These are phyloP conservation scores for Leccinum uliginosum DNA, from an alignment of 768 basidiomycete genomes.

Conservation along the genomic window DNA sequence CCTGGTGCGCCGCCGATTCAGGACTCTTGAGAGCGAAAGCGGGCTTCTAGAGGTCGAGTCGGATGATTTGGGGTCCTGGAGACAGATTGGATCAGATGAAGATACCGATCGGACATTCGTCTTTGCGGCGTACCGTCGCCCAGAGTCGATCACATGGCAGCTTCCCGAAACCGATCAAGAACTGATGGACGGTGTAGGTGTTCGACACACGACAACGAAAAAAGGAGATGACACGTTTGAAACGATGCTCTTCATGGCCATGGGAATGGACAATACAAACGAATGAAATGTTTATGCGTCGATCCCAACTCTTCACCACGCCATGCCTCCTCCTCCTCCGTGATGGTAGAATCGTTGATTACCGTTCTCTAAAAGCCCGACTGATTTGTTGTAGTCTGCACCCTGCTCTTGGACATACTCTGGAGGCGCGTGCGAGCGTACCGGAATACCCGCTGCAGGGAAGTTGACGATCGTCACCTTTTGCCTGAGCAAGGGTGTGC, in stretches of 20 bases:
- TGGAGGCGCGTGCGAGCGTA: conserved; percentile 48
- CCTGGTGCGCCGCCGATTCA: conserved; percentile 25
- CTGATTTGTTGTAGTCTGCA: conserved; percentile 47
- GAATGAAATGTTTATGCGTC: background rate
- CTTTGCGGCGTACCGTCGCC: conserved; percentile 55
- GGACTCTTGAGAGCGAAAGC: no score
- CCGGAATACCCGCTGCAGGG: conserved; percentile 36
- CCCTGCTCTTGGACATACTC: conserved; percentile 42
- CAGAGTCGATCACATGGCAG: conserved; percentile 54
- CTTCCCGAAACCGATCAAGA: conserved; percentile 50
- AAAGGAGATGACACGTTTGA: conserved; percentile 74
- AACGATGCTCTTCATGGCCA: conserved; percentile 46
- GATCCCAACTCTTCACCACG: background rate
- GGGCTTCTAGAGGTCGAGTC: background rate
- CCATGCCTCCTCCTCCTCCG: conserved; percentile 7
- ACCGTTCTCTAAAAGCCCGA: conserved; percentile 52
- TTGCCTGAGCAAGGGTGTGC: conserved; percentile 35
- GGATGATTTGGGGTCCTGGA: conserved; percentile 27
- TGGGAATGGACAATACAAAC: conserved; percentile 14
- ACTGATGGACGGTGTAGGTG: conserved; percentile 56
- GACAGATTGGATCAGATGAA: conserved; percentile 40
- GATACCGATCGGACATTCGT: conserved; percentile 45
- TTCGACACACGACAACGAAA: conserved; percentile 34
- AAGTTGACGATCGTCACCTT: conserved; percentile 37
- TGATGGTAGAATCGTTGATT: conserved; percentile 46